Evolutionary conservation across 2,329 filamentous ascomycete genomes (phyloP).

Genomic region (Colletotrichum nymphaeae): DNA sequence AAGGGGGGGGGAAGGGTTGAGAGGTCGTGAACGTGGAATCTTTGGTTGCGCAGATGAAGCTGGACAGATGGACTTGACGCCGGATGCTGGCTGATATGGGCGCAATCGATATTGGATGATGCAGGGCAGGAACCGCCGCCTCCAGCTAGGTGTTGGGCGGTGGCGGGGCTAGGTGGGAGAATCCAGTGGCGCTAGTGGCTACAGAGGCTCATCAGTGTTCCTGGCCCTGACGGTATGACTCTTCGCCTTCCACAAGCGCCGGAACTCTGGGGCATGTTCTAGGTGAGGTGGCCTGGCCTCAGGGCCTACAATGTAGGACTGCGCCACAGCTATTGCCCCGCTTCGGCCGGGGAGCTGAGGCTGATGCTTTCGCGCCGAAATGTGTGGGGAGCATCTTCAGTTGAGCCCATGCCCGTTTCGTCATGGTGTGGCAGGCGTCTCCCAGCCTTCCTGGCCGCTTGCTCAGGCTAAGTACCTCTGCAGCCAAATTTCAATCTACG

Average conservation of each 20-base stretch:
- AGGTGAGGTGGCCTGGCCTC: no score
- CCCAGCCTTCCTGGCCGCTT: constrained; percentile 15
- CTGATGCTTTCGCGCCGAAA: constrained; percentile 1
- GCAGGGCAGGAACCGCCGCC: constrained; percentile 27
- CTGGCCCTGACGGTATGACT: constrained; percentile 12
- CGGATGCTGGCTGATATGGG: constrained; percentile 20
- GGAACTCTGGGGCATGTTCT: background rate
- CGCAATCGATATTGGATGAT: constrained; percentile 36
- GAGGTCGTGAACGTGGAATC: constrained; percentile 11
- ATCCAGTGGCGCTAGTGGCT: constrained; percentile 16
- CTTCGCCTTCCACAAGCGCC: background rate
- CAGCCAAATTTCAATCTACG: constrained; percentile 35
- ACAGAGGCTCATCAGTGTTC: constrained; percentile 17
- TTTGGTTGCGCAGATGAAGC: constrained; percentile 30
- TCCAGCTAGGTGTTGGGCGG: constrained; percentile 12
- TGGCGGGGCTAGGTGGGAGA: constrained; percentile 25
- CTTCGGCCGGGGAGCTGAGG: background rate
- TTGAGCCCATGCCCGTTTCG: background rate
- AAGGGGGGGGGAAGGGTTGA: constrained; percentile 21
- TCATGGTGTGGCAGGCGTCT: constrained; percentile 15
- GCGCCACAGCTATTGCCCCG: constrained; percentile 9
- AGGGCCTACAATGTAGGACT: background rate
- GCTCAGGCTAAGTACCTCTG: background rate
- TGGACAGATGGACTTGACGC: constrained; percentile 22
- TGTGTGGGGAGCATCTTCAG: background rate